Evolutionary conservation across 2,329 filamentous ascomycete genomes (phyloP), one percentile per base, ranked within the genome.

Genomic region (Alternaria sp.): DNA sequence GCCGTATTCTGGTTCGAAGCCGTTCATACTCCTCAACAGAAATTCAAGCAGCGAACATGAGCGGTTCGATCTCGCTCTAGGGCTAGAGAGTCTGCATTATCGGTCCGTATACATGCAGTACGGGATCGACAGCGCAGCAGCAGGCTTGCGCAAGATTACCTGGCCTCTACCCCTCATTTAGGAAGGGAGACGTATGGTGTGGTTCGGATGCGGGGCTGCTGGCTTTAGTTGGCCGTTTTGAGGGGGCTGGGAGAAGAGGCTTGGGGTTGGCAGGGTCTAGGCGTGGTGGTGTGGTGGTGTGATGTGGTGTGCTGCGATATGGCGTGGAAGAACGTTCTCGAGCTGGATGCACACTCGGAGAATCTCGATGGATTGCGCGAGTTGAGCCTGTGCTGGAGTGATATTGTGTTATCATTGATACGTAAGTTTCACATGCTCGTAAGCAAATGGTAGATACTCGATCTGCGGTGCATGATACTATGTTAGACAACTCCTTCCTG

Each of bases 21-120:
- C 38, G 27, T 25, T 53, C 34, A 16, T 43, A 32, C 38, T 30
- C 32, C 38, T 36, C 50, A 53, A 53, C 50, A 53, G 18, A 53
- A 43, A 11, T n/a, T 0, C 50, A 9, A 9, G 25, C 22, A 41
- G 30, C 36, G 50, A 11, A 22, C 10, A 16, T 22, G 14, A 30
- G 34, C 9, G n/a, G n/a, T 43, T 44, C 18, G 50, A 44, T 53
- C 50, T 34, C 46, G 20, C 46, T 50, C 20, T 50, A 3, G 32
- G 32, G 14, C 10, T 18, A 38, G 46, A 30, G 3, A 34, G 46
- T 14, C 18, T 22, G 46, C 20, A 25, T 36, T 38, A 50, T 50
- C 46, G 46, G 32, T 50, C 46, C 20, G 32, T 27, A 18, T 36
- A 32, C 9, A 36, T 50, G 46, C 32, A 22, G 32, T 12, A 36